Base-by-base conservation (phyloP, 1,284 basidiomycete genomes). In the Filobasidium uniguttulatum region DNA sequence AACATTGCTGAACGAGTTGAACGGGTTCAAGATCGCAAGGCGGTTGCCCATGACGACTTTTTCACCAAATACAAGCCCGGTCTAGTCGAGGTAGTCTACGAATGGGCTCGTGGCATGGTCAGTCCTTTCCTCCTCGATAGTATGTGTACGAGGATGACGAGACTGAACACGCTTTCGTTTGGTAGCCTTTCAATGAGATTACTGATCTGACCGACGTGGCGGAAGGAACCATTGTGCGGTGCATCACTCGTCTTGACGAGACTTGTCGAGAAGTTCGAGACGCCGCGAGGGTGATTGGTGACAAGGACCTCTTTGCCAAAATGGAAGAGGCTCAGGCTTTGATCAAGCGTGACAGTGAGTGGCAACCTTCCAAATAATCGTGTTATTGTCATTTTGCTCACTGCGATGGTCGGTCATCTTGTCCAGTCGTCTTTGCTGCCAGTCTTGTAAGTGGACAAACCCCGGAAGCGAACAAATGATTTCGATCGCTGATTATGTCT, bases 41-140 rank as follows among this genome's bases (percentile, higher is more conserved):
- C 83, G 60, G 84, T 94, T 1, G 73, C 78, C 34, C 80, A 78
- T 26, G 84, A 85, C 59, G 85, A 83, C 54, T 84, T 83, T 63
- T 76, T 78, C 28, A 76, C 74, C 44, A 72, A 71, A 55, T 77
- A 89, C 57, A 93, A 91, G 67, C 84, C 85, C 56, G 93, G 93
- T 1, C 72, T 99, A 23, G 81, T 88, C 10, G 87, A 94, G 62
- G 91, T 96, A 0, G 93, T 97, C 7, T 96, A 97, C 65, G 90
- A 97, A 67, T 99, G 94, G 94, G 91, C 94, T 0, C 85, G 84
- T 63, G 94, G 94, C 49, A 94, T 91, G 83, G 91, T 91, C 60
- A 61, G 78, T 63, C 19, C 23, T 44, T 53, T n/a, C 23, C 31
- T 36, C 10, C 22, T 7, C 15, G 5, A 5, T 38, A n/a, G 28